These are phyloP conservation scores for Colletotrichum cereale DNA, from an alignment of 2,329 filamentous ascomycete species.

Conservation along the genomic window DNA sequence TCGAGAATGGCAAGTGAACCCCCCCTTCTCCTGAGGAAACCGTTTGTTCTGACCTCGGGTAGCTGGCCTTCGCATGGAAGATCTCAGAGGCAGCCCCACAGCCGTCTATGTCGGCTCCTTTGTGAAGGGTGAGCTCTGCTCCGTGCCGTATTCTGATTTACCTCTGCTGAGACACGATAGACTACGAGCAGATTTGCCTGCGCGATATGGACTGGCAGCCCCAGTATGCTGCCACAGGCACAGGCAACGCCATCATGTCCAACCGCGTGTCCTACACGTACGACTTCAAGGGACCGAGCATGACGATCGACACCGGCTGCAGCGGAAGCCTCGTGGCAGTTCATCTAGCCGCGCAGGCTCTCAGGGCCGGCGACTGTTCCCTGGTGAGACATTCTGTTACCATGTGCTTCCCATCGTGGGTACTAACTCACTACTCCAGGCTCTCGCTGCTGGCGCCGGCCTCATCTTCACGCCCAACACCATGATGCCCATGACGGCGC, in stretches of 20 bases:
- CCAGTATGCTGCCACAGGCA: constrained; percentile 66
- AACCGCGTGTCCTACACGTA: constrained; percentile 69
- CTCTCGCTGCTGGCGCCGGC: constrained; percentile 64
- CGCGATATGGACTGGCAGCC: constrained; percentile 63
- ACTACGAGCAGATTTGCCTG: constrained; percentile 64
- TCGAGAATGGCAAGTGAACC: constrained; percentile 59
- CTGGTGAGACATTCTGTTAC: constrained; percentile 47
- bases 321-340: constrained; percentile 67
- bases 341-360: constrained; percentile 64
- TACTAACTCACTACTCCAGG: constrained; percentile 51
- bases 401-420: neutral
- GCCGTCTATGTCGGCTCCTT: constrained; percentile 65
- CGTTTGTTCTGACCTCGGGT: neutral
- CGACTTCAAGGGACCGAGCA: constrained; percentile 66
- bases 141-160: constrained; percentile 5
- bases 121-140: constrained; percentile 56
- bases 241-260: constrained; percentile 64
- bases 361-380: constrained; percentile 59
- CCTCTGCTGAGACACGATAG: constrained; percentile 46
- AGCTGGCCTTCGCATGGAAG: constrained; percentile 60
- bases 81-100: constrained; percentile 58
- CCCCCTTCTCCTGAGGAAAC: neutral
- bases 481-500: constrained; percentile 67
- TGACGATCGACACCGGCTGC: constrained; percentile 71
- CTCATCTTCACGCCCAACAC: constrained; percentile 67